Conservation (phyloP, 169 alveolate genomes). For the Babesia ovis region DNA sequence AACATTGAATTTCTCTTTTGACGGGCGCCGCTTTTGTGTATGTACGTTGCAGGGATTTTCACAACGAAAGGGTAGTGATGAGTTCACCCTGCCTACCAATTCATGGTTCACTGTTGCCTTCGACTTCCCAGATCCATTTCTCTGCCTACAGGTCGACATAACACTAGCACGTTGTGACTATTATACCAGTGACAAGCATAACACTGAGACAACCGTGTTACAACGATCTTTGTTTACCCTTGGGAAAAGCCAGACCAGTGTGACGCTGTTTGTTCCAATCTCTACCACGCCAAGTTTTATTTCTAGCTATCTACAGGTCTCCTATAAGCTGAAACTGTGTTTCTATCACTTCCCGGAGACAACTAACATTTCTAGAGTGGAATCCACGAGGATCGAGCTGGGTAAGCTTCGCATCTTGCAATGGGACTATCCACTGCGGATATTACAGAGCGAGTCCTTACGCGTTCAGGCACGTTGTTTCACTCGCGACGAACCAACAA, state of each 20-base stretch:
- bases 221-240: conserved; percentile 41
- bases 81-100: conserved; percentile 32
- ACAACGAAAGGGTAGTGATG: conserved; percentile 5
- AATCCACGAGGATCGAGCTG: conserved; percentile 18
- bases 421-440: conserved; percentile 47
- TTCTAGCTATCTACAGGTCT: conserved; percentile 21
- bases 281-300: conserved; percentile 47
- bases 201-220: conserved; percentile 9
- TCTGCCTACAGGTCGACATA: conserved; percentile 46
- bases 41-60: conserved; percentile 46
- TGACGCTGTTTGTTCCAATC: conserved; percentile 26
- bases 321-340: conserved; percentile 45
- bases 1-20: conserved; percentile 29
- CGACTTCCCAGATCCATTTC: conserved; percentile 39
- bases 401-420: conserved; percentile 25
- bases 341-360: conserved; percentile 32
- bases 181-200: not conserved
- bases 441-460: conserved; percentile 36
- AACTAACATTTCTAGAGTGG: not conserved
- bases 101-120: conserved; percentile 56
- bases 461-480: conserved; percentile 31
- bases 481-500: not conserved
- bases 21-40: conserved; percentile 41
- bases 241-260: conserved; percentile 43
- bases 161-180: conserved; percentile 24